phyloP scores from a whole-genome alignment of 371 early-diverging fungal species.

The Rhizopus delemar region DNA sequence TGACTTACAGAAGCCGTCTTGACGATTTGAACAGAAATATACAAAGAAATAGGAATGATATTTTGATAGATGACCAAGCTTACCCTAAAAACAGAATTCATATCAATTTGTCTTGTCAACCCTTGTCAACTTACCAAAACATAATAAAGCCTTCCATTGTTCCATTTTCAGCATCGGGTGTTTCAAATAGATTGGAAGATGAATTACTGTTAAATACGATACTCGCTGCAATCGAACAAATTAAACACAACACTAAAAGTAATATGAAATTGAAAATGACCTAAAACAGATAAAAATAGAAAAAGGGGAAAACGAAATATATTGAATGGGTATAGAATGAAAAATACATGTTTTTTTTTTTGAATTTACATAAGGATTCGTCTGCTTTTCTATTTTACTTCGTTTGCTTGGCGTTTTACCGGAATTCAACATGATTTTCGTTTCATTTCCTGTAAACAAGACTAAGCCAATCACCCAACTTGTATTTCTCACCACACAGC shows the following conservation, averaged over 20 bases:
- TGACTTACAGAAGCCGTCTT: conserved; percentile 65
- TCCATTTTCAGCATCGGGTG: conserved; percentile 42
- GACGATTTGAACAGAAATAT: conserved; percentile 93
- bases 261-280: conserved; percentile 52
- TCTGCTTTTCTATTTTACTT: conserved; percentile 90
- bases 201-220: conserved; percentile 33
- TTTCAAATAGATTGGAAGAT: conserved; percentile 40
- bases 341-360: not conserved
- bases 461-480: conserved; percentile 84
- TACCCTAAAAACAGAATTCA: conserved; percentile 24
- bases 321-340: not conserved
- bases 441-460: conserved; percentile 85
- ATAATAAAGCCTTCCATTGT: conserved; percentile 54
- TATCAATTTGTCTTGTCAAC: not conserved
- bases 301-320: not conserved
- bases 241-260: conserved; percentile 59
- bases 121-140: conserved; percentile 42
- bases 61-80: conserved; percentile 55
- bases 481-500: conserved; percentile 92
- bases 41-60: conserved; percentile 89
- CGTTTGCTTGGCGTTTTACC: conserved; percentile 94
- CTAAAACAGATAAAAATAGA: conserved; percentile 19
- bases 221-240: conserved; percentile 69
- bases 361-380: conserved; percentile 84
- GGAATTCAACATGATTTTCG: conserved; percentile 89